Evolutionary conservation across 768 basidiomycete genomes (phyloP), one percentile per base, ranked within the genome.

Genomic region (Trametes cinnabarina): DNA sequence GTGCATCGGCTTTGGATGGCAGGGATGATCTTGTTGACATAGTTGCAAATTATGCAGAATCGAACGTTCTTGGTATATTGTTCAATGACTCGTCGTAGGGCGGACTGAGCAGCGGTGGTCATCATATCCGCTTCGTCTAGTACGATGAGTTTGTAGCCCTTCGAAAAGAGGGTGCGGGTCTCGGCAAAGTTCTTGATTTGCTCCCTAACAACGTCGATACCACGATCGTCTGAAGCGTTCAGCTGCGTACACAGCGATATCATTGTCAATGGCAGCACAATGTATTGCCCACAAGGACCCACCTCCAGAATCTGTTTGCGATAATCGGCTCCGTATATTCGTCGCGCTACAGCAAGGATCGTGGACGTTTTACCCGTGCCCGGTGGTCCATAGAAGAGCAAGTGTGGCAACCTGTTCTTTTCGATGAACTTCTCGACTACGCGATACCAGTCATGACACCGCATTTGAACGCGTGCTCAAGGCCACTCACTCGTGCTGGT

Each of bases 71-170:
- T 93, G 19, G 97, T 99, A 73, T 97, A 98, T 63, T 97, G 95
- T 73, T 99, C 97, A 64, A 99, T 98, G 34, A 98, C 90, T 66
- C 97, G 89, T 26, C 97, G 90, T 28, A 99, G 83, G 23, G 97
- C 97, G 3, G 95, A 92, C 69, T 99, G 97, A 1, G 97, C 97
- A 55, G 92, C 89, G 62, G 94, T 88, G 0, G 97, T 99, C 97
- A 99, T 99, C 96, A 97, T 97, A 78, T 99, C 97, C n/a, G 97
- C 97, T 73, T 99, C 97, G 65, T 99, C 97, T 32, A 99, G 84
- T 60, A 99, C 87, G 72, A 99, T 96, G 70, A 99, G 87, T 68
- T 98, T 99, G 83, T 87, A 98, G 17, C 93, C 93, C 67, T 94
- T 94, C 12, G 93, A 85, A 69, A 86, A 89, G 6, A 98, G 74